Base-by-base conservation (phyloP, 768 basidiomycete genomes). In the Coprinellus micaceus region DNA sequence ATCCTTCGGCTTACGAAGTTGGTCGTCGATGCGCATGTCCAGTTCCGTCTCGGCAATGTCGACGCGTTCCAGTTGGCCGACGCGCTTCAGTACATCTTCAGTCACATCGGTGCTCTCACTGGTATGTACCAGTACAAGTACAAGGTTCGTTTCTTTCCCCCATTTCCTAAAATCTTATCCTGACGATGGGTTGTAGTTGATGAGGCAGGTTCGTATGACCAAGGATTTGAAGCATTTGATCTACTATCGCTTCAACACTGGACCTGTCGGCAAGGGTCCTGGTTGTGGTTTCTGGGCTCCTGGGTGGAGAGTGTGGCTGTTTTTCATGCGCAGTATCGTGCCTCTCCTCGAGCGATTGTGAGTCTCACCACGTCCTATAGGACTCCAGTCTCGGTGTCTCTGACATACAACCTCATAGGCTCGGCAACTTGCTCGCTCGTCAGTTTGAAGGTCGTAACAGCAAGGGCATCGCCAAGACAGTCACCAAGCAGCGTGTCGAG, bases 81-180 rank as follows among this genome's bases (percentile, higher is more conserved):
- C 61, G 97, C 97, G 0, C 77, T 99, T 22, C 97, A 98, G 69
- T 99, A 98, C 71, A 96, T 94, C 65, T 98, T 98, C 65, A 89
- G 83, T 1, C 97, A 99, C 66, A 93, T 99, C 56, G 97, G 97
- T 66, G 96, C 97, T 25, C 76, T 99, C 62, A 99, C 97, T 3
- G 97, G 97, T 64, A 99, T 99, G 97, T 99, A 99, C 75, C 87
- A 96, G 26, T 98, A 98, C 80, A 98, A 98, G 79, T 98, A 99
- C 80, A 98, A 98, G 84, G 88, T 88, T 57, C 11, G 78, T 67
- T 19, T 37, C 22, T 33, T 13, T 6, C 11, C 21, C 4, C 24
- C 24, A 36, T 24, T 47, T 2, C 4, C 4, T n/a, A 1, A 4
- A 3, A 26, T 51, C 17, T 19, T 25, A 29, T 21, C 36, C 39